These are phyloP conservation scores for Calycina herbarum DNA, from an alignment of 2,329 filamentous ascomycete genomes.

Conservation along the genomic window DNA sequence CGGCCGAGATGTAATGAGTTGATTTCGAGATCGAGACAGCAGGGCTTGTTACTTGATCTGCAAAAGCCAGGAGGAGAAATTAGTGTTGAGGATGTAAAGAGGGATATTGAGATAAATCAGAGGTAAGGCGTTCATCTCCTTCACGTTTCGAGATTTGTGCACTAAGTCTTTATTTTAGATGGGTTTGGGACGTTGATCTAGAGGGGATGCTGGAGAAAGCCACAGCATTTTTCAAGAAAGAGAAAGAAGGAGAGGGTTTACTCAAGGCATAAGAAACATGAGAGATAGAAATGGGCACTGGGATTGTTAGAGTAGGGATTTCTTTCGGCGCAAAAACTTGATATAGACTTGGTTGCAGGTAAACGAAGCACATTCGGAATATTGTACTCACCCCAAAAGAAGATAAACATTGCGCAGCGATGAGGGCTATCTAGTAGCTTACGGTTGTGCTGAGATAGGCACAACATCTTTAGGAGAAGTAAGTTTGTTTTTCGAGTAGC, in stretches of 20 bases:
- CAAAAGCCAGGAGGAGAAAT: constrained; percentile 10
- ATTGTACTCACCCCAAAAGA: no score
- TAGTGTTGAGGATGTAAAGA: constrained; percentile 14
- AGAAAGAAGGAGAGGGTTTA: constrained; percentile 5
- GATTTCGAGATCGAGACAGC: constrained; percentile 42
- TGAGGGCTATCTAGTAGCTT: no score
- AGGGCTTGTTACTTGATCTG: constrained; percentile 32
- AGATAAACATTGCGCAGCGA: no score
- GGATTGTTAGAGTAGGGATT: not conserved
- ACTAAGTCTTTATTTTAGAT: not conserved
- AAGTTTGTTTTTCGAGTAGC: no score
- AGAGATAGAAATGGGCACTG: not conserved
- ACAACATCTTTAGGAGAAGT: no score
- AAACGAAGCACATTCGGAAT: no score
- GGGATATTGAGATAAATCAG: constrained; percentile 13
- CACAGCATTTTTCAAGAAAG: constrained; percentile 6
- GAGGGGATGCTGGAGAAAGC: constrained; percentile 19
- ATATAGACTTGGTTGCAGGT: no score
- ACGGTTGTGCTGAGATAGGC: no score
- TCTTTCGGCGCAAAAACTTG: not conserved
- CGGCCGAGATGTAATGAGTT: constrained; percentile 42
- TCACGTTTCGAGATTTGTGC: not conserved
- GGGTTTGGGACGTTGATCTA: constrained; percentile 27
- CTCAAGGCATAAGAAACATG: not conserved
- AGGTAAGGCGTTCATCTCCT: not conserved